phyloP scores from a whole-genome alignment of 208 protist species.

The Leishmania tropica region DNA sequence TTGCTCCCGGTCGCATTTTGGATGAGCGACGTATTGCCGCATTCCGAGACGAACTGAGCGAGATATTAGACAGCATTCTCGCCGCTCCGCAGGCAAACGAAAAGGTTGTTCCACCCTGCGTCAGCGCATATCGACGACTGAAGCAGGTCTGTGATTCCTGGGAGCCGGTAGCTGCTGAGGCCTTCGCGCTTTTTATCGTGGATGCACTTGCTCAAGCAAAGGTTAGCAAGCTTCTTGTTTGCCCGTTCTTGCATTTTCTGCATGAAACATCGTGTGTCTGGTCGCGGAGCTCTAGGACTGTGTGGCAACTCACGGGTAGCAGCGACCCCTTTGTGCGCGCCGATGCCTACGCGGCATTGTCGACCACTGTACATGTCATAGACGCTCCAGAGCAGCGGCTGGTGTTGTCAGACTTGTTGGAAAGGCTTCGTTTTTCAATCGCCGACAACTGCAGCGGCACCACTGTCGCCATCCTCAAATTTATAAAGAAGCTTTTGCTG shows the following conservation, averaged over 20 bases:
- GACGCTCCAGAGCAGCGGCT: constrained; percentile 12
- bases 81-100: not conserved
- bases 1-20: not conserved
- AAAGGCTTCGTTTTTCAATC: constrained; percentile 15
- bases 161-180: not conserved
- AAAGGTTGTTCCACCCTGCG: constrained; percentile 19
- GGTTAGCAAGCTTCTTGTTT: constrained; percentile 17
- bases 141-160: not conserved
- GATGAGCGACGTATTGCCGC: not conserved
- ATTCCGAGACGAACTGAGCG: constrained; percentile 14
- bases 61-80: not conserved
- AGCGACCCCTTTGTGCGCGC: constrained; percentile 34
- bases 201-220: not conserved
- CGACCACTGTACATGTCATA: not conserved
- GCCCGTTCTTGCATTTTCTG: constrained; percentile 34
- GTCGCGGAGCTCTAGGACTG: not conserved
- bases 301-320: constrained; percentile 14
- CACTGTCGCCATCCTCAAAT: constrained; percentile 21
- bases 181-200: not conserved
- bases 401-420: constrained; percentile 15
- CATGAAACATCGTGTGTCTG: constrained; percentile 14
- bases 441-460: constrained; percentile 24
- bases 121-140: constrained; percentile 24
- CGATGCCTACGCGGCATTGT: constrained; percentile 22
- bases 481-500: constrained; percentile 2